Conservation (phyloP, 306 rosid genomes). For the Dalbergia oliveri region DNA sequence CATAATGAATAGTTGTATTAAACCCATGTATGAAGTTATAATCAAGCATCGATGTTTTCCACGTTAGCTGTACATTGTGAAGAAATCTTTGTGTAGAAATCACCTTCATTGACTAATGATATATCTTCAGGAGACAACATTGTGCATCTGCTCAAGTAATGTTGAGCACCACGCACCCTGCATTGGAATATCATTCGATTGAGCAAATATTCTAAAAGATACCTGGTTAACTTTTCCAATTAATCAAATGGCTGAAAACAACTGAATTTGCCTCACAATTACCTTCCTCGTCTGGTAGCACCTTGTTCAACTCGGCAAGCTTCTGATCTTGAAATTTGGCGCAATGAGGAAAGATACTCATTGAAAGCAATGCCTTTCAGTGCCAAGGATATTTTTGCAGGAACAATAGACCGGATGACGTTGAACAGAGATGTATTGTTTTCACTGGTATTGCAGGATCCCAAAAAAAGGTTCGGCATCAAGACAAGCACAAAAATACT, state of each 20-base stretch:
- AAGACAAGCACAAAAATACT: constrained; percentile 21
- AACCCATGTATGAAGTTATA: constrained; percentile 46
- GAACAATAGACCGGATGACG: constrained; percentile 64
- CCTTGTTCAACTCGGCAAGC: constrained; percentile 67
- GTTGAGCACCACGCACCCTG: constrained; percentile 75
- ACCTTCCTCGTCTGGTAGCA: constrained; percentile 72
- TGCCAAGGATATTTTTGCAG: constrained; percentile 60
- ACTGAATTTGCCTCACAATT: constrained; percentile 22
- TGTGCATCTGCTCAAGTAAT: constrained; percentile 77
- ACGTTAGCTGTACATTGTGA: constrained; percentile 38
- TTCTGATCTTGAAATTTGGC: constrained; percentile 77
- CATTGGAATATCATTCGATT: constrained; percentile 48
- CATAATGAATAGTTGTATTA: constrained; percentile 29
- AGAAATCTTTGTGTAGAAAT: constrained; percentile 45
- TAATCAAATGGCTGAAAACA: constrained; percentile 32
- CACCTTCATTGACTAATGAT: constrained; percentile 60
- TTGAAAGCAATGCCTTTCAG: constrained; percentile 62
- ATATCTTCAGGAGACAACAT: constrained; percentile 70
- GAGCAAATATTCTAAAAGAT: constrained; percentile 40
- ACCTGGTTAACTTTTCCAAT: not conserved
- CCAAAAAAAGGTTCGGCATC: constrained; percentile 38
- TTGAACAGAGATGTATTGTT: constrained; percentile 53
- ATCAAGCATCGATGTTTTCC: constrained; percentile 38
- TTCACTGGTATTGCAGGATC: constrained; percentile 66
- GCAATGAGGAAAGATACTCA: constrained; percentile 80